Evolutionary conservation across 2,329 filamentous ascomycete genomes (phyloP).

Genomic region (Arthrobotrys sinensis): DNA sequence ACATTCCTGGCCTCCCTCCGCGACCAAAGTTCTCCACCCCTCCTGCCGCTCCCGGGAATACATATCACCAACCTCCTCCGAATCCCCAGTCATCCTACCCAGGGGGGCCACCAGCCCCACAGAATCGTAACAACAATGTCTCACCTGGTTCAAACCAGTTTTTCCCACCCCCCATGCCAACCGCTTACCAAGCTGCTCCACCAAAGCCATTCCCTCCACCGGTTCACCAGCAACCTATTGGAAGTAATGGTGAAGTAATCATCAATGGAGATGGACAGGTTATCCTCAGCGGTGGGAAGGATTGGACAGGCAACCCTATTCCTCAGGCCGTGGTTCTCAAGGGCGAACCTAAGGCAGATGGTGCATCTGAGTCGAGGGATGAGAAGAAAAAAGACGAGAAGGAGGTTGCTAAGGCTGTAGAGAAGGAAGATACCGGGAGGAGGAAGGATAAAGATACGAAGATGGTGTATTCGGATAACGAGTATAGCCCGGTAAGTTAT

Average conservation of each 20-base stretch:
- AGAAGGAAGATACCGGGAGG: constrained; percentile 61
- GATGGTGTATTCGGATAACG: constrained; percentile 64
- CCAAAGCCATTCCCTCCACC: constrained; percentile 51
- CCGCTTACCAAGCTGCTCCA: constrained; percentile 41
- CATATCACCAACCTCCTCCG: constrained; percentile 62
- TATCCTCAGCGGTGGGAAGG: constrained; percentile 58
- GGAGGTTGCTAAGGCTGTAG: constrained; percentile 56
- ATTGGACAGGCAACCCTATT: constrained; percentile 57
- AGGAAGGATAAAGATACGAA: constrained; percentile 63
- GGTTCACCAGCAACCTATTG: constrained; percentile 29
- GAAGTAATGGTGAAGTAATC: constrained; percentile 57
- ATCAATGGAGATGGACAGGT: constrained; percentile 59
- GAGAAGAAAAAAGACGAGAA: constrained; percentile 62
- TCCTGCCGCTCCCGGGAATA: constrained; percentile 42
- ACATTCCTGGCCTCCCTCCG: constrained; percentile 74
- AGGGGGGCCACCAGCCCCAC: constrained; percentile 33
- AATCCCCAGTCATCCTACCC: constrained; percentile 49
- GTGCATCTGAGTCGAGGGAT: constrained; percentile 22
- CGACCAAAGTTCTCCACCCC: constrained; percentile 73
- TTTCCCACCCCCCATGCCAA: constrained; percentile 50
- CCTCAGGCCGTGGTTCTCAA: constrained; percentile 44
- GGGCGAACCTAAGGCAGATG: constrained; percentile 26
- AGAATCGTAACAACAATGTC: constrained; percentile 37
- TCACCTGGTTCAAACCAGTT: constrained; percentile 54
- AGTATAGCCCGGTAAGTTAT: constrained; percentile 64